phyloP scores from a whole-genome alignment of 2,329 filamentous ascomycete genomes.

The Aspergillus tubingensis region DNA sequence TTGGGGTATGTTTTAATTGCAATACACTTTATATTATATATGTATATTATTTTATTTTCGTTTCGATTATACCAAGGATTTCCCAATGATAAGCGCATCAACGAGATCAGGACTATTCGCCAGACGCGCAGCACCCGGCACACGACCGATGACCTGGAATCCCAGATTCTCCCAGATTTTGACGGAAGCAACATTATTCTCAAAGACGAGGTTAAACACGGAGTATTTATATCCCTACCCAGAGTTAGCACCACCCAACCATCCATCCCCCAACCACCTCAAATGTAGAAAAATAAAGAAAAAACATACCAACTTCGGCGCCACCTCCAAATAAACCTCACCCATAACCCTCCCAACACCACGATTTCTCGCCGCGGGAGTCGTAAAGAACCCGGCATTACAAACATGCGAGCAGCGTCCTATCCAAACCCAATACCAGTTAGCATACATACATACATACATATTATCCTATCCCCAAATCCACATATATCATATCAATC shows the following conservation, averaged over 20 bases:
- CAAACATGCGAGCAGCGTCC: conserved; percentile 44
- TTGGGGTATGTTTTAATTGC: too few species aligned
- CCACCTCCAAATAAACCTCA: conserved; percentile 39
- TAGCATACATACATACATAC: neutral
- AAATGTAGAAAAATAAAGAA: neutral
- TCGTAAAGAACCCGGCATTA: conserved; percentile 42
- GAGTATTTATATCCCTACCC: conserved; percentile 44
- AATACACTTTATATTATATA: neutral
- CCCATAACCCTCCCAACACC: conserved; percentile 42
- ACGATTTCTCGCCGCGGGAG: conserved; percentile 32
- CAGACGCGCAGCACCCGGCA: conserved; percentile 38
- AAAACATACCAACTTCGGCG: conserved; percentile 37
- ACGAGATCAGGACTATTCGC: conserved; percentile 40
- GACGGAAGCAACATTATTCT: conserved; percentile 42
- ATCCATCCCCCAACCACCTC: too few species aligned
- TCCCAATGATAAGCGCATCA: conserved; percentile 43
- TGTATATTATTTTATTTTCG: neutral
- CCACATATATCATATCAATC: neutral
- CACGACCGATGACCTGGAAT: conserved; percentile 40
- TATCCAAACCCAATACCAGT: conserved; percentile 10
- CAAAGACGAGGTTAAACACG: conserved; percentile 45
- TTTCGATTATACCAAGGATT: conserved; percentile 26
- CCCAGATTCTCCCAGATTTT: conserved; percentile 43
- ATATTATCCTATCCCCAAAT: neutral
- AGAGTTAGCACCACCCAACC: conserved; percentile 8